Conservation (phyloP, 805 yeast genomes). For the Hanseniaspora valbyensis region DNA sequence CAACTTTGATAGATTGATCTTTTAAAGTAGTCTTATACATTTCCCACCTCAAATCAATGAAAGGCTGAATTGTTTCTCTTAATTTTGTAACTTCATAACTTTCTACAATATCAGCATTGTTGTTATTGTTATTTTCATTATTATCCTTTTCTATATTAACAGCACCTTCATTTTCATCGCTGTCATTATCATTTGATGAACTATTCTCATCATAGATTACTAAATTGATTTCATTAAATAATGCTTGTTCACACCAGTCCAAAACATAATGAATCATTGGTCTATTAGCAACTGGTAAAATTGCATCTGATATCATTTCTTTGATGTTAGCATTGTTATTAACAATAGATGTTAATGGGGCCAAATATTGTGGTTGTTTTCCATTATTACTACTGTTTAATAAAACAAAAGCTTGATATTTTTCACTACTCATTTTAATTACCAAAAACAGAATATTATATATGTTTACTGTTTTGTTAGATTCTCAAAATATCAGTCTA, state of each 20-base stretch:
- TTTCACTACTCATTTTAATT: constrained; percentile 32
- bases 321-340: constrained; percentile 46
- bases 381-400: constrained; percentile 32
- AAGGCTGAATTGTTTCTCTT: constrained; percentile 38
- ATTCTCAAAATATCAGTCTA: too few species aligned
- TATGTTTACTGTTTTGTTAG: too few species aligned
- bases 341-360: constrained; percentile 34
- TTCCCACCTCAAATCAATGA: constrained; percentile 33
- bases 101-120: constrained; percentile 33
- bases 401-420: constrained; percentile 78
- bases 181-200: neutral
- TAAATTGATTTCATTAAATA: constrained; percentile 58
- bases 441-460: neutral
- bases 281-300: constrained; percentile 78
- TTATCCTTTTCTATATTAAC: neutral
- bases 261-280: constrained; percentile 81
- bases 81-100: constrained; percentile 27
- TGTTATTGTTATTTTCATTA: neutral
- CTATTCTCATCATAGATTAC: constrained; percentile 31
- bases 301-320: constrained; percentile 52
- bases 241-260: constrained; percentile 87
- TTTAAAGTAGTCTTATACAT: constrained; percentile 12
- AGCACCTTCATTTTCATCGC: constrained; percentile 34
- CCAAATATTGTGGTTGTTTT: constrained; percentile 4
- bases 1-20: constrained; percentile 7